A percentile compares a stretch with the other conserved stretches of the same genome.
These are phyloP conservation scores for Epichloe typhina DNA, from an alignment of 2,329 filamentous ascomycete genomes.

Conservation along the genomic window DNA sequence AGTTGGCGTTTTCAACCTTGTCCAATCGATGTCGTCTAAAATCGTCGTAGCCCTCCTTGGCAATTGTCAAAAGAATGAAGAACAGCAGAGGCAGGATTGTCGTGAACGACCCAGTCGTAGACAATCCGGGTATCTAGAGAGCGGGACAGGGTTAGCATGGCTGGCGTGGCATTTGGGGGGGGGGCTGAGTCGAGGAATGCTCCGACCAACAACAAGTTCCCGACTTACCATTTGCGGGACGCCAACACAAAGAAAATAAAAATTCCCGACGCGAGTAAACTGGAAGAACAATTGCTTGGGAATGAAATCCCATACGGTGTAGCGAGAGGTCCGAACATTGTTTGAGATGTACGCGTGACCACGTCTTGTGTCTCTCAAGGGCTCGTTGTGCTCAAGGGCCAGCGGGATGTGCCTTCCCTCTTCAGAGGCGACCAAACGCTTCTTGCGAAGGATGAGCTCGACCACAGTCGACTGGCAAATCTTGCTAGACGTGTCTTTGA, in stretches of 20 bases:
- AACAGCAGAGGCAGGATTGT: slow-evolving; percentile 62
- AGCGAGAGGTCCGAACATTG: slow-evolving; percentile 69
- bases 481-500: slow-evolving; percentile 10
- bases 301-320: slow-evolving; percentile 73
- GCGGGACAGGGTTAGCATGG: not conserved
- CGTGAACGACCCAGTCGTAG: slow-evolving; percentile 62
- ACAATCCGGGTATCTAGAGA: slow-evolving; percentile 48
- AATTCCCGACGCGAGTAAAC: slow-evolving; percentile 77
- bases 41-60: slow-evolving; percentile 81
- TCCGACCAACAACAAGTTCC: not conserved
- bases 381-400: slow-evolving; percentile 22
- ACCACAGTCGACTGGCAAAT: slow-evolving; percentile 27
- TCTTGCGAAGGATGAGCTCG: slow-evolving; percentile 45
- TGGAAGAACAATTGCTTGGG: slow-evolving; percentile 77
- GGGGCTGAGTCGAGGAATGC: too few relatives aligned
- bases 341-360: slow-evolving; percentile 39
- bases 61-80: slow-evolving; percentile 68
- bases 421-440: slow-evolving; percentile 56
- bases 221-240: slow-evolving; percentile 55
- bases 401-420: slow-evolving; percentile 48
- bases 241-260: slow-evolving; percentile 74
- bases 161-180: too few relatives aligned
- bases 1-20: slow-evolving; percentile 59
- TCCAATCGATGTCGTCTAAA: slow-evolving; percentile 68
- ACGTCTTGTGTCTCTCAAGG: slow-evolving; percentile 36